Evolutionary conservation across 78 protist genomes (phyloP), one percentile per base, ranked within the genome.

Genomic region (Dictyostelium intermedium): DNA sequence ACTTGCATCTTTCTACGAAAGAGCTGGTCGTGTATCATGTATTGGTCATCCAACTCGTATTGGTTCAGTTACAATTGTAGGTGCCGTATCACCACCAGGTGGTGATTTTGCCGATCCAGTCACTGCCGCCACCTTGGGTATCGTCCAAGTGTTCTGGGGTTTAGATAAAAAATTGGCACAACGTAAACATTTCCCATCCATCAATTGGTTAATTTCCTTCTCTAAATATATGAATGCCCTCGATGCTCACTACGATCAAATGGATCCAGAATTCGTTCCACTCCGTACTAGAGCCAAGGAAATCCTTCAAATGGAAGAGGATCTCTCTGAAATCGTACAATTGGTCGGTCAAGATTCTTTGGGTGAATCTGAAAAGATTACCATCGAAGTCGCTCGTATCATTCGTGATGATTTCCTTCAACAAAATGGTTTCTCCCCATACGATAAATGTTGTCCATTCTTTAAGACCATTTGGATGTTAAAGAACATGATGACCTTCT

Each of bases 51-150:
- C 99, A 30, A 10, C 61, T 77, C 98, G 99, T 43, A 77, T 72
- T 32, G 99, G 99, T 81, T 96, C 99, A 18, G 99, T 99, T 77
- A 95, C 99, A 5, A 98, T 99, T 53, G 99, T 99, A 66, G 99
- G 99, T 8, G 99, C 99, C 82, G 99, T 99, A 61, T 99, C 99
- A 8, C 99, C 99, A 5, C 99, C 99, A 30, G 99, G 99, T 10
- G 99, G 99, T 85, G 99, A 99, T 95, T 99, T 99, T 91, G 92
- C 99, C 1, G 99, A 99, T 82, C 99, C 99, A 35, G 99, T 99
- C 11, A 98, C 99, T 41, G 45, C 99, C 5, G 98, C 99, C 83
- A 99, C 99, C 8, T 97, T 99, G 27, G 98, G 96, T 84, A 99
- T 99, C 56, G 99, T 99, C 30, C 99, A 99, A 96, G 99, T 98